Base-by-base conservation (phyloP, 495 filamentous ascomycete genomes). In the Aspergillus bridgeri region DNA sequence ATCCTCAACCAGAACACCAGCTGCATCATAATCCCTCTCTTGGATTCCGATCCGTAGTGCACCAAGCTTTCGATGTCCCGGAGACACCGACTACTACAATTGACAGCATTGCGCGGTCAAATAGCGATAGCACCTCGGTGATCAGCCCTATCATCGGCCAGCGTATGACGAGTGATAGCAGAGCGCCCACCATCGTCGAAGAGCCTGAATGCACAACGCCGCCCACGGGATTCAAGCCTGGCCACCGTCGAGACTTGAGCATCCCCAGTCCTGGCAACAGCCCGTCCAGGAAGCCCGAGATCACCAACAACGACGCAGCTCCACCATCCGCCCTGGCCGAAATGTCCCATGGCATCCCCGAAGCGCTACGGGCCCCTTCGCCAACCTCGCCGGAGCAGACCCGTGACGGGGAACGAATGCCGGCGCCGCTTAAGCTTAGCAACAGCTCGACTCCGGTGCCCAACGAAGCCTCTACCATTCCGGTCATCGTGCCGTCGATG, bases 91-190 rank as follows among this genome's bases (percentile, higher is more conserved):
- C 74, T 53, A 81, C 81, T 27, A 70, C 65, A 33, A 60, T 69
- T 51, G 76, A 67, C 45, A 80, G 69, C 48, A 72, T 87, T 22
- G 79, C 63, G 15, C 76, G 87, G 55, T 85, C 85, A 33, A 81
- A 87, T 56, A 89, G 86, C 47, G 80, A 81, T 51, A 83, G 85
- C 54, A 89, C 86, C 0, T 79, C 83, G 53, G 76, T 73, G 21
- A 86, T 90, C 57, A 88, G 85, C 61, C 87, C 87, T 2, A 89
- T 90, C 46, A 88, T 89, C 53, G 78, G 81, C 56, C 69, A 75
- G 49, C 74, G 69, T 51, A n/a, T 23, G 11, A 24, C 19, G 17
- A 65, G 55, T 24, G 49, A 63, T 19, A 76, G 81, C 45, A 75
- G 75, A 42, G 84, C 83, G 0, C 81, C 83, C 9, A 81, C 81